These are phyloP conservation scores for Aspergillus uvarum DNA, from an alignment of 2,329 filamentous ascomycete species.

Conservation along the genomic window DNA sequence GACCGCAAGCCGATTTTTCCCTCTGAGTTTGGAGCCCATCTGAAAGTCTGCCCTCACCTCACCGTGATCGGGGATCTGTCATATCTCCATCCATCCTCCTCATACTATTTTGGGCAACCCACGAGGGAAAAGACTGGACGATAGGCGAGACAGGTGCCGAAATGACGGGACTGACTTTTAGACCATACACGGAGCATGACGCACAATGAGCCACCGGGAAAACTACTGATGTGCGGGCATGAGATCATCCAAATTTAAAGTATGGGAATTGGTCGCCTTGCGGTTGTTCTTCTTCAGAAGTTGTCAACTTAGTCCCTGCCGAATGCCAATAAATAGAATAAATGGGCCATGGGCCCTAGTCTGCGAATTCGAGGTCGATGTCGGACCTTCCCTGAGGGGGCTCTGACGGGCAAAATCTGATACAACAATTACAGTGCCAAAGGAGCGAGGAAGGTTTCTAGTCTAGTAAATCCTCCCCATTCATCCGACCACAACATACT, in stretches of 20 bases:
- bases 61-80: not conserved
- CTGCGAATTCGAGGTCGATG: too few relatives aligned
- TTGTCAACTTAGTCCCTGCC: too few relatives aligned
- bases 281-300: too few relatives aligned
- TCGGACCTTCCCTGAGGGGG: too few relatives aligned
- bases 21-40: not conserved
- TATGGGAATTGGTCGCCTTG: not conserved
- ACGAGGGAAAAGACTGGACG: not conserved
- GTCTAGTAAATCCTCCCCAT: too few relatives aligned
- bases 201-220: not conserved
- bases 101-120: not conserved
- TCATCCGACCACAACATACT: too few relatives aligned
- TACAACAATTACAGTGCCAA: too few relatives aligned
- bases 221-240: not conserved
- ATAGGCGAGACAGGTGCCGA: not conserved
- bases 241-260: not conserved
- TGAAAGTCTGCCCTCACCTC: not conserved
- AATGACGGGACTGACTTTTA: not conserved
- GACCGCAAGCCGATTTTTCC: not conserved
- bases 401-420: too few relatives aligned
- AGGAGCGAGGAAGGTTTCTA: too few relatives aligned
- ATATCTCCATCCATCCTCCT: too few relatives aligned
- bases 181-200: not conserved
- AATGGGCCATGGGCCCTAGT: too few relatives aligned
- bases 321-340: too few relatives aligned